Conservation (phyloP, 2,329 filamentous ascomycete species). For the Tolypocladium ophioglossoides region DNA sequence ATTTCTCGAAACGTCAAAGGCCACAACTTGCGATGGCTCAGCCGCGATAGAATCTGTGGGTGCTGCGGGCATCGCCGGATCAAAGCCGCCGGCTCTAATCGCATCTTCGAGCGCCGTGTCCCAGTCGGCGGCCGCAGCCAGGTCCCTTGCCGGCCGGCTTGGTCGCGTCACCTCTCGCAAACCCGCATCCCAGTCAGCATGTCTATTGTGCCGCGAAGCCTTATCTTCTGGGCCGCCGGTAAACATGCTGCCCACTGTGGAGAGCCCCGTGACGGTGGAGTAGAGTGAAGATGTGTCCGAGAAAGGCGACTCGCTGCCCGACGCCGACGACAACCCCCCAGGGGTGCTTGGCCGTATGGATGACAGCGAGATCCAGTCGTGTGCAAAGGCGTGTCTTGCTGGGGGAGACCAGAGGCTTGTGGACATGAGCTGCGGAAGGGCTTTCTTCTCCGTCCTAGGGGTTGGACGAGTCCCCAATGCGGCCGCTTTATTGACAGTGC, state of each 20-base stretch:
- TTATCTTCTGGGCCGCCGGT: not conserved
- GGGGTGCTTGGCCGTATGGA: constrained; percentile 4
- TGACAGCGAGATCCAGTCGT: constrained; percentile 6
- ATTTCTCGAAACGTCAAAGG: not conserved
- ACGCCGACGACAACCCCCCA: constrained; percentile 2
- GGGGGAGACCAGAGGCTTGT: constrained; percentile 3
- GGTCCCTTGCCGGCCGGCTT: not conserved
- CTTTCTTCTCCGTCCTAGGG: not conserved
- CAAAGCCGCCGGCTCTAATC: not conserved
- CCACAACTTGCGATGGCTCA: not conserved
- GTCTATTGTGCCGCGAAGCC: not conserved
- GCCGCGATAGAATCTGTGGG: too few species aligned
- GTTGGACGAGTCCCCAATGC: constrained; percentile 1
- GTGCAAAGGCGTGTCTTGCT: not conserved
- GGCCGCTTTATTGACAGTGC: not conserved
- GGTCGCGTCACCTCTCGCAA: not conserved
- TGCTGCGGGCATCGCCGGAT: not conserved
- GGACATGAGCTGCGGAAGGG: constrained; percentile 1
- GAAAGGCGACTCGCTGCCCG: constrained; percentile 6
- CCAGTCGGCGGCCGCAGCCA: not conserved
- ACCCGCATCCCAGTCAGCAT: not conserved
- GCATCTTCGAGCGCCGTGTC: not conserved
- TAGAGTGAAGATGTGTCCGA: constrained; percentile 6
- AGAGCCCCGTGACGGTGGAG: constrained; percentile 5
- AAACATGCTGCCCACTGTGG: constrained; percentile 3